These are phyloP conservation scores for Linnemannia hyalina DNA, from an alignment of 192 early-diverging fungal genomes.

Conservation along the genomic window DNA sequence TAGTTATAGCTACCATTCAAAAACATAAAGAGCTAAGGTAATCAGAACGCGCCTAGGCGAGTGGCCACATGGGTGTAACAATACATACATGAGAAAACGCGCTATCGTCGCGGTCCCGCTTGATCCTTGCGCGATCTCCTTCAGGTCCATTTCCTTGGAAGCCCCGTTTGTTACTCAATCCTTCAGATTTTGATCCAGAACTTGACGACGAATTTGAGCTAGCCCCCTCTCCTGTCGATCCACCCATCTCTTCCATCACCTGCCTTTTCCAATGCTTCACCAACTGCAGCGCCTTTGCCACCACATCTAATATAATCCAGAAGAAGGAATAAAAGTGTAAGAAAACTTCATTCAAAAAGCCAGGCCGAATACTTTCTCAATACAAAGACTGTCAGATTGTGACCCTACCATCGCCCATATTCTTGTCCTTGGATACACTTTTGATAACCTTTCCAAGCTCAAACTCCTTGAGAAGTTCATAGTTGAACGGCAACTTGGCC, in stretches of 20 bases:
- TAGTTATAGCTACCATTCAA: too few relatives aligned
- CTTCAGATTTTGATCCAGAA: neutral
- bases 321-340: too few relatives aligned
- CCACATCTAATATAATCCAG: neutral
- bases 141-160: constrained; percentile 5
- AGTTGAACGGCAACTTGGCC: constrained; percentile 28
- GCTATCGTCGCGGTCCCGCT: neutral
- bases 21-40: too few relatives aligned
- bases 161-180: neutral
- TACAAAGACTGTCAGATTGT: too few relatives aligned
- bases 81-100: neutral
- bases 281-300: neutral
- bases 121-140: neutral
- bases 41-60: too few relatives aligned
- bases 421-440: constrained; percentile 21
- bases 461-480: constrained; percentile 16
- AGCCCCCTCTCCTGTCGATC: neutral
- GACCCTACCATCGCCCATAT: constrained; percentile 26
- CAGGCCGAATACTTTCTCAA: too few relatives aligned
- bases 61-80: neutral
- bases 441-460: constrained; percentile 32
- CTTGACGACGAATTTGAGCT: neutral
- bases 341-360: too few relatives aligned
- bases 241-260: neutral
- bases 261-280: neutral